A percentile compares a stretch with the other conserved stretches of the same genome.
Conservation (phyloP, 768 basidiomycete species). For the Imleria badia region DNA sequence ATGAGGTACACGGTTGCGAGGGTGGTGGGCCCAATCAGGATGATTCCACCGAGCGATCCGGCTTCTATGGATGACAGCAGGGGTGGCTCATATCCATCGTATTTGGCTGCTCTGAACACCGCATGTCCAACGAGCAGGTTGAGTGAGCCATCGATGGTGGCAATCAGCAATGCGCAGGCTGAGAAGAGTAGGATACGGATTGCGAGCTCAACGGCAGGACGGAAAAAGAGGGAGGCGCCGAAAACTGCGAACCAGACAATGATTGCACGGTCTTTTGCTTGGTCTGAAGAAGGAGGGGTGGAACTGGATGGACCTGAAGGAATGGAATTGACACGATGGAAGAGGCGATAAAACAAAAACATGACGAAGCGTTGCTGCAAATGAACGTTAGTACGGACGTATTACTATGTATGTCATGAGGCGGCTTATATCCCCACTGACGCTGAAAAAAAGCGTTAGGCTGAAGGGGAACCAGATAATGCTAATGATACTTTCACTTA, state of each 20-base stretch:
- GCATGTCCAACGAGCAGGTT: conserved; percentile 12
- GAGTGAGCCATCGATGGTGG: conserved; percentile 7
- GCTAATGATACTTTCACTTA: background rate
- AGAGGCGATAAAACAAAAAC: conserved; percentile 11
- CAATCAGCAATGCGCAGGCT: conserved; percentile 1
- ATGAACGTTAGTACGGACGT: background rate
- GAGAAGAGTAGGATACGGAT: conserved; percentile 6
- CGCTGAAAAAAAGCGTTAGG: background rate
- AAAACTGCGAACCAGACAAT: conserved; percentile 15
- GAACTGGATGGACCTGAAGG: background rate
- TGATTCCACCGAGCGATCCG: conserved; percentile 14
- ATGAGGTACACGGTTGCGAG: conserved; percentile 1
- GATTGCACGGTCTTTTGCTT: conserved; percentile 4
- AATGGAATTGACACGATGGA: background rate
- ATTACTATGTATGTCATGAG: background rate
- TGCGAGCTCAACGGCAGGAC: conserved; percentile 5
- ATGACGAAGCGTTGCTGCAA: background rate
- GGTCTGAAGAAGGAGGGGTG: background rate
- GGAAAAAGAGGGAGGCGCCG: conserved; percentile 11
- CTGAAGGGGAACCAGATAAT: background rate
- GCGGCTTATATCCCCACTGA: background rate
- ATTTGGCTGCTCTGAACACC: conserved; percentile 11
- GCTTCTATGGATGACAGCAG: conserved; percentile 9
- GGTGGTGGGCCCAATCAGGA: conserved; percentile 10
- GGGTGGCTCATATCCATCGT: conserved; percentile 9